phyloP scores from a whole-genome alignment of 2,329 filamentous ascomycete genomes.

The Cytospora schulzeri region DNA sequence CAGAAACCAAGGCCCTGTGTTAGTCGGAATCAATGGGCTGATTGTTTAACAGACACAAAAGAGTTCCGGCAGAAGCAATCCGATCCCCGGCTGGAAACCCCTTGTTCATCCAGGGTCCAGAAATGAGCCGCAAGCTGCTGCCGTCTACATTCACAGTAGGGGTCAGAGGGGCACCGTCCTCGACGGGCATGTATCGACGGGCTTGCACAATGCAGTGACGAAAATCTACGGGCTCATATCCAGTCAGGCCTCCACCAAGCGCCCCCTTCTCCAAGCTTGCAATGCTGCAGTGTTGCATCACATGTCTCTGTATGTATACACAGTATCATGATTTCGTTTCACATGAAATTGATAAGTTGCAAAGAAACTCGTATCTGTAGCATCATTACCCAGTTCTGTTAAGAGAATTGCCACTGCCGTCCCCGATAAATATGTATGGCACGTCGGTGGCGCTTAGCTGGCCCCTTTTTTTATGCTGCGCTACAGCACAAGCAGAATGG shows the following conservation, averaged over 20 bases:
- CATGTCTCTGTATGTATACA: neutral
- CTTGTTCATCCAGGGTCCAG: neutral
- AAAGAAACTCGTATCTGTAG: neutral
- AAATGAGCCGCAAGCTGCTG: constrained; percentile 1
- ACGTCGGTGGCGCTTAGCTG: constrained; percentile 2
- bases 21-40: neutral
- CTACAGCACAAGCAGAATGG: neutral
- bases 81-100: neutral
- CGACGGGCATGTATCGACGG: neutral
- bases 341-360: neutral
- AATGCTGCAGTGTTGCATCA: neutral
- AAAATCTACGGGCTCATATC: neutral
- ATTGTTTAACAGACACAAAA: neutral
- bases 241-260: neutral
- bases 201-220: neutral
- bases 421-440: neutral
- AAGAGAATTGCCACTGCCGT: neutral
- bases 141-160: neutral
- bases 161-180: neutral
- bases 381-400: neutral
- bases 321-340: neutral
- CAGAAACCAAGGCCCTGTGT: neutral
- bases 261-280: neutral
- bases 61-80: neutral
- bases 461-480: neutral